Percentiles rank a stretch among this genome's conserved stretches.
phyloP scores from a whole-genome alignment of 2,329 filamentous ascomycete species.

The Claviceps arundinis region DNA sequence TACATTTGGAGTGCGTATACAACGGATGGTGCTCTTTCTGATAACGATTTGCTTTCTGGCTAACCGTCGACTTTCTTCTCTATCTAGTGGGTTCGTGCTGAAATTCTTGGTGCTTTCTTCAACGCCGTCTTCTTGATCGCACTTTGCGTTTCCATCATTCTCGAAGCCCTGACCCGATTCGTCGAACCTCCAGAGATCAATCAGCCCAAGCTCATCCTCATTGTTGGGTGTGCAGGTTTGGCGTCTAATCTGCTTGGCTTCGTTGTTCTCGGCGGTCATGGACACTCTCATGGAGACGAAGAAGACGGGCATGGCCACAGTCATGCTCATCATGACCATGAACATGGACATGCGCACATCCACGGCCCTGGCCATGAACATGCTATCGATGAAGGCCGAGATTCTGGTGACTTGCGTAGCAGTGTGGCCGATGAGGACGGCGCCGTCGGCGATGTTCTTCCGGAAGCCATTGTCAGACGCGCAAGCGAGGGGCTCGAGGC shows the following conservation, averaged over 20 bases:
- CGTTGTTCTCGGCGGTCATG: slow-evolving; percentile 84
- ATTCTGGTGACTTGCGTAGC: slow-evolving; percentile 23
- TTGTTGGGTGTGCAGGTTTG: slow-evolving; percentile 77
- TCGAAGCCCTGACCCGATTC: slow-evolving; percentile 86
- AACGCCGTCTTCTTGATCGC: slow-evolving; percentile 97
- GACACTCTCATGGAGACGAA: slow-evolving; percentile 59
- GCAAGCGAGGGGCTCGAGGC: slow-evolving; percentile 23
- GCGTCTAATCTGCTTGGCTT: slow-evolving; percentile 82
- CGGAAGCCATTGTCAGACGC: slow-evolving; percentile 46
- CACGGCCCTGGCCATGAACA: slow-evolving; percentile 24
- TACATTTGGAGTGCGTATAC: slow-evolving; percentile 69
- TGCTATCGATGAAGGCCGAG: slow-evolving; percentile 38
- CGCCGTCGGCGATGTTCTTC: slow-evolving; percentile 47
- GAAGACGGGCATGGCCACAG: slow-evolving; percentile 41
- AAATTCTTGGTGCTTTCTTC: slow-evolving; percentile 90
- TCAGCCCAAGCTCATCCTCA: slow-evolving; percentile 75
- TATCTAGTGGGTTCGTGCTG: slow-evolving; percentile 79
- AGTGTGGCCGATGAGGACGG: slow-evolving; percentile 42
- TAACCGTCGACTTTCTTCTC: slow-evolving; percentile 9
- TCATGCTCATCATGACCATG: slow-evolving; percentile 28
- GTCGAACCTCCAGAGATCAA: slow-evolving; percentile 79
- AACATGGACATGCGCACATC: slow-evolving; percentile 28
- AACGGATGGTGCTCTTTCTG: not conserved
- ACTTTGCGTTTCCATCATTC: slow-evolving; percentile 87
- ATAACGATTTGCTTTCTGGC: slow-evolving; percentile 1